Evolutionary conservation across 768 basidiomycete genomes (phyloP).

Genomic region (Leccinellum rugosiceps): DNA sequence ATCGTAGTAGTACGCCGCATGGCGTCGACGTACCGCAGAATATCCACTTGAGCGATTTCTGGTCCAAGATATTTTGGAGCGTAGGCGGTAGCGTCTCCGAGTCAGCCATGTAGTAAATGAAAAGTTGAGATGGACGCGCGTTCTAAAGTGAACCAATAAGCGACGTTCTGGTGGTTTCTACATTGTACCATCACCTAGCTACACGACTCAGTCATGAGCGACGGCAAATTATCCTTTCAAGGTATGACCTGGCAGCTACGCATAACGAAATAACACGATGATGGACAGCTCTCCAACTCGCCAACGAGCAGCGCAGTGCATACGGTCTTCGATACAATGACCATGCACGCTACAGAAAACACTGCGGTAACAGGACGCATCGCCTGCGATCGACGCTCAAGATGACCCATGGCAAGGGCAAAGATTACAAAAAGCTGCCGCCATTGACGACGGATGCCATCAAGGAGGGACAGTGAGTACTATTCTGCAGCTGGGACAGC

Average conservation of each 20-base stretch:
- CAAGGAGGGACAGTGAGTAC: conserved; percentile 79
- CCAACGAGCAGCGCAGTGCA: conserved; percentile 84
- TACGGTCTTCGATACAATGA: conserved; percentile 93
- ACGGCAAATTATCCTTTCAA: conserved; percentile 36
- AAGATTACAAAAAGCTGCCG: conserved; percentile 84
- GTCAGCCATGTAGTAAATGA: conserved; percentile 39
- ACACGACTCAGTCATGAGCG: conserved; percentile 21
- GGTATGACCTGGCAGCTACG: conserved; percentile 30
- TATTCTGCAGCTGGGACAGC: not conserved
- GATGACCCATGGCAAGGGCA: conserved; percentile 84
- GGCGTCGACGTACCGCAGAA: conserved; percentile 77
- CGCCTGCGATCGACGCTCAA: conserved; percentile 81
- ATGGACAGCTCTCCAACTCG: conserved; percentile 68
- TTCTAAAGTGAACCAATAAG: conserved; percentile 8
- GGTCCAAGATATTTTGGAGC: conserved; percentile 92
- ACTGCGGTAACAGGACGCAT: conserved; percentile 89
- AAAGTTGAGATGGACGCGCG: conserved; percentile 19
- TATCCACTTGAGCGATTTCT: conserved; percentile 94
- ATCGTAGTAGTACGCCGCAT: conserved; percentile 8
- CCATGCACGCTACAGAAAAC: conserved; percentile 85
- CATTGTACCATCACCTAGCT: conserved; percentile 8
- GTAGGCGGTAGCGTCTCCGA: conserved; percentile 67
- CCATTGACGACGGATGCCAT: conserved; percentile 62
- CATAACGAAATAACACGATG: not conserved
- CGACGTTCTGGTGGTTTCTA: conserved; percentile 11